Evolutionary conservation across 2,329 filamentous ascomycete species (phyloP), one percentile per base, ranked within the genome.

Genomic region (Scopulariopsis brevicaulis): DNA sequence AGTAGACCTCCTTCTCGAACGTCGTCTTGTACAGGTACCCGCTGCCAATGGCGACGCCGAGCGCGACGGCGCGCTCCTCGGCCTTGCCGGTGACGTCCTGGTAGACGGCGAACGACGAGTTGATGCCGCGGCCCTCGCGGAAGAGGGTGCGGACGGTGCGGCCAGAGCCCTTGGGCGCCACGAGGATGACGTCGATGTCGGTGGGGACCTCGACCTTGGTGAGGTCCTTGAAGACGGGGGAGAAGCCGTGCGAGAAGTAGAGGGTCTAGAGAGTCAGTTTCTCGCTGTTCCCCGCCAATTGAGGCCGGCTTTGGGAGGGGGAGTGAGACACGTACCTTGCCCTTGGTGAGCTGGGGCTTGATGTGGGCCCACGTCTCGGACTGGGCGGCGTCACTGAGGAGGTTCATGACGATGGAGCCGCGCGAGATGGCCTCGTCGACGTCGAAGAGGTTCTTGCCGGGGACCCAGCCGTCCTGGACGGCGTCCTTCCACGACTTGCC

Each of bases 211-310:
- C 94, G 73, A 99, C 94, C 78, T 96, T 96, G 84, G 94, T 99
- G 73, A 94, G 86, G 75, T 96, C 87, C 84, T 96, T 96, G 90
- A 99, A 99, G 77, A 99, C 92, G 73, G 94, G 94, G 63, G 94
- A 97, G 89, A 99, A 99, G 72, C 94, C 94, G 85, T 99, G 94
- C 67, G 94, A 97, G 85, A 99, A 99, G 88, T 99, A 99, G 68
- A 99, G 90, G 62, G 94, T 99, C 93, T 94, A 64, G 15, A 22
- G 11, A 43, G 20, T 43, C 11, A 56, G 43, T 22, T 15, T 54
- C 46, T 34, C 55, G 18, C 18, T 35, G 14, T 53, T 55, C 50
- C 46, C 57, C 53, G 51, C 3, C 3, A 46, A 46, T 20, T 24
- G 8, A 50, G n/a, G 46, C 6, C 46, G 18, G 37, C 12, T 14